These are phyloP conservation scores for Lichtheimia corymbifera DNA, from an alignment of 371 early-diverging fungal species.

Conservation along the genomic window DNA sequence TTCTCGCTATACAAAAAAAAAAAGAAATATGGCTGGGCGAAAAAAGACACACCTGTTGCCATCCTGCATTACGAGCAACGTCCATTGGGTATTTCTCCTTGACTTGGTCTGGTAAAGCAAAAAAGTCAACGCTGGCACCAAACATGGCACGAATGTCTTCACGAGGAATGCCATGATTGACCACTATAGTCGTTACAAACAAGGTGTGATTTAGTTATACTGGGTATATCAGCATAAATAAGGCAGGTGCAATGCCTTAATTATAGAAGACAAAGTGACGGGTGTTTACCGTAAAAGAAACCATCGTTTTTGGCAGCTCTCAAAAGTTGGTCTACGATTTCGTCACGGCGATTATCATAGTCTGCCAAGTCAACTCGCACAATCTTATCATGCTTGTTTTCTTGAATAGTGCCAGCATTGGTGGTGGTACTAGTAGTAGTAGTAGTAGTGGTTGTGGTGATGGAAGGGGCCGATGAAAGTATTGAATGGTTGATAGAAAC, in stretches of 20 bases:
- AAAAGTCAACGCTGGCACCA: slow-evolving; percentile 28
- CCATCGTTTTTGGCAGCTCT: slow-evolving; percentile 20
- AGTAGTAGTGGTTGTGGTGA: background rate
- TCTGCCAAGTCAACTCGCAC: slow-evolving; percentile 19
- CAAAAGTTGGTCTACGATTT: slow-evolving; percentile 18
- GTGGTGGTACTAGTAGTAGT: too few relatives aligned
- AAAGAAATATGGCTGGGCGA: too few relatives aligned
- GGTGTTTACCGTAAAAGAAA: slow-evolving; percentile 21
- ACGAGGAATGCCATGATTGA: slow-evolving; percentile 32
- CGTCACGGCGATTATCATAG: slow-evolving; percentile 20
- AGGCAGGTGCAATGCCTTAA: too few relatives aligned
- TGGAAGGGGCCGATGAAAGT: too few relatives aligned
- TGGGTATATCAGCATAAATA: too few relatives aligned
- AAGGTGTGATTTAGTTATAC: background rate
- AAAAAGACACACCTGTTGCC: slow-evolving; percentile 16
- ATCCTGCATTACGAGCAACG: slow-evolving; percentile 35
- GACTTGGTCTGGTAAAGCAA: slow-evolving; percentile 27
- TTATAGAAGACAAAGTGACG: too few relatives aligned
- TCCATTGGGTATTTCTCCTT: slow-evolving; percentile 31
- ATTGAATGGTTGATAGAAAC: too few relatives aligned
- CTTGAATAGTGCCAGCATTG: too few relatives aligned
- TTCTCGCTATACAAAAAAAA: too few relatives aligned
- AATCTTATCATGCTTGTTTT: slow-evolving; percentile 9
- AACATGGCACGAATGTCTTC: slow-evolving; percentile 34
- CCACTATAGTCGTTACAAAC: slow-evolving; percentile 15